phyloP scores from a whole-genome alignment of 305 asterid species.

The Ilex paraguariensis region DNA sequence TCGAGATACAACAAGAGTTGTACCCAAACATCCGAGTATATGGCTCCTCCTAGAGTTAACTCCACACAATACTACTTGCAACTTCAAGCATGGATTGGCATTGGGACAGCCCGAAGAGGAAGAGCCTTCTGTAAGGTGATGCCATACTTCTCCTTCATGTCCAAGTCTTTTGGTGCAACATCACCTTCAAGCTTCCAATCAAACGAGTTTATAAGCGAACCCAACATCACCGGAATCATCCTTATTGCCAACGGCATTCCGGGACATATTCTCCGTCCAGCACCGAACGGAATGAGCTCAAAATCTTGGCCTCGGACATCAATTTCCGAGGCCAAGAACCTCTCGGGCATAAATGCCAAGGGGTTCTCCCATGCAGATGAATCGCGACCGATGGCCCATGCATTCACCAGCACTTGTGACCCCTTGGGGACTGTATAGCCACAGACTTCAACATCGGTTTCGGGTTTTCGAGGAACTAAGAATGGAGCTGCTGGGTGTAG shows the following conservation, averaged over 20 bases:
- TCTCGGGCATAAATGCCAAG: constrained; percentile 41
- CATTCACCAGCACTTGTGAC: constrained; percentile 39
- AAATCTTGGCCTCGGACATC: constrained; percentile 41
- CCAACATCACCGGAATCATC: constrained; percentile 48
- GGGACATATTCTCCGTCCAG: constrained; percentile 57
- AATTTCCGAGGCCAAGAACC: constrained; percentile 38
- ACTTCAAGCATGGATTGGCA: too few relatives aligned
- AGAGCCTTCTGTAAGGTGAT: too few relatives aligned
- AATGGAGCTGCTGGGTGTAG: constrained; percentile 50
- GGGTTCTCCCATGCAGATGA: constrained; percentile 34
- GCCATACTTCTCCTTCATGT: constrained; percentile 50
- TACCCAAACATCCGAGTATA: too few relatives aligned
- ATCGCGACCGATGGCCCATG: constrained; percentile 58
- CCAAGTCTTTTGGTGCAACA: constrained; percentile 25
- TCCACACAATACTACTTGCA: too few relatives aligned
- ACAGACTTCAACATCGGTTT: constrained; percentile 28
- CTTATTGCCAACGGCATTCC: constrained; percentile 51
- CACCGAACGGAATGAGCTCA: constrained; percentile 58
- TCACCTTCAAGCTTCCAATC: constrained; percentile 48
- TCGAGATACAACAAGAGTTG: too few relatives aligned
- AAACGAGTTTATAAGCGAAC: constrained; percentile 51
- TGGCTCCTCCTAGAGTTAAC: too few relatives aligned
- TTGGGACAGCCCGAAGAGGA: too few relatives aligned
- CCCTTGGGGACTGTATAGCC: constrained; percentile 38
- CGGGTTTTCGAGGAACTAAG: constrained; percentile 42